Evolutionary conservation across 2,329 filamentous ascomycete genomes (phyloP), one percentile per base, ranked within the genome.

Genomic region (Aphanocladium album): DNA sequence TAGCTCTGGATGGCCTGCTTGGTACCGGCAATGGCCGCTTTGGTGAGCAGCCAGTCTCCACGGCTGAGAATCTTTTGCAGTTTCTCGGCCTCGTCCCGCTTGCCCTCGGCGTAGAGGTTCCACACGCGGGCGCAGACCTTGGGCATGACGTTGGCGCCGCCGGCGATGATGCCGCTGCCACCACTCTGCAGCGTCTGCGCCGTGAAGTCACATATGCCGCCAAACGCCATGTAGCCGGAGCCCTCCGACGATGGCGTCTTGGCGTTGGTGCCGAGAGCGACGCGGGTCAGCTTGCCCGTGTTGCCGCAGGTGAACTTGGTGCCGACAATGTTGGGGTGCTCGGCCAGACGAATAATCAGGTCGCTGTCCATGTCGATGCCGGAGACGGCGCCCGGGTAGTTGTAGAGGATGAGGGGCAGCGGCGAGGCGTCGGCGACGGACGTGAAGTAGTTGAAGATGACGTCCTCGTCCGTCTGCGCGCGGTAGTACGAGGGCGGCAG

Each of bases 281-380:
- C 90, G 35, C 91, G 87, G 14, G 91, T 93, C 65, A 96, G 82
- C 77, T 96, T 96, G 65, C 91, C 91, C 1, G 90, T 95, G 79
- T 91, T 95, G 65, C 90, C 91, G 72, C 91, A 96, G 45, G 91
- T 96, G 80, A 96, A 96, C 75, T 96, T 96, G 60, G 90, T 93
- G 64, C 91, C 91, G 64, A 92, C 79, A 69, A 96, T 91, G 76
- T 96, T 96, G 65, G 87, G 85, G 76, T 96, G 91, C 71, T 86
- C 77, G 49, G 88, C 89, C 41, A 96, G 84, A 71, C 83, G 83
- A 77, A 95, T 91, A 69, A 96, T 83, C 62, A 93, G 82, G 72
- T 96, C 91, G 62, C 89, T 93, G 80, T 95, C 90, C 84, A 96
- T 89, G 74, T 96, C 91, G 70, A 96, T 89, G 55, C 91, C 91